Conservation (phyloP, 2,329 filamentous ascomycete genomes). For the Penicillium sp. region DNA sequence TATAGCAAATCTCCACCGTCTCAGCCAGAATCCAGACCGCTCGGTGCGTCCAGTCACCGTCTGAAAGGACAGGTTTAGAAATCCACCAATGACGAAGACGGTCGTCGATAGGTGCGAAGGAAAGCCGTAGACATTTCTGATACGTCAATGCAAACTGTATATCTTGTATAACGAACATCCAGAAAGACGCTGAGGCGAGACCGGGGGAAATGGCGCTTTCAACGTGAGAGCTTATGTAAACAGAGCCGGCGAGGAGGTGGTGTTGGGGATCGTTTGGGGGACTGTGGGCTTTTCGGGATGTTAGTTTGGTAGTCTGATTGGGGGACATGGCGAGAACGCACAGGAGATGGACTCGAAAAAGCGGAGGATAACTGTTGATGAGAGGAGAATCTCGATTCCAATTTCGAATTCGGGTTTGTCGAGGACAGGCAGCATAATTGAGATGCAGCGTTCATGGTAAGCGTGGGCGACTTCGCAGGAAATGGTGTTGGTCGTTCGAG, state of each 20-base stretch:
- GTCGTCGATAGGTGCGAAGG: constrained; percentile 32
- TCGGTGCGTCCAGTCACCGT: constrained; percentile 34
- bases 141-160: constrained; percentile 35
- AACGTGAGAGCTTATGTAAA: constrained; percentile 35
- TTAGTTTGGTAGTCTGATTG: background rate
- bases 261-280: constrained; percentile 35
- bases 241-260: constrained; percentile 35
- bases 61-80: constrained; percentile 22
- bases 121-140: constrained; percentile 32
- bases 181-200: constrained; percentile 36
- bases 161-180: constrained; percentile 37
- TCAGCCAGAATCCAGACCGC: constrained; percentile 36
- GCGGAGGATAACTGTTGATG: constrained; percentile 35
- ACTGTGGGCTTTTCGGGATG: constrained; percentile 25
- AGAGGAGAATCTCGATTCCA: constrained; percentile 34
- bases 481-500: constrained; percentile 30
- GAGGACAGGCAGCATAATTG: constrained; percentile 34
- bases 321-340: constrained; percentile 13
- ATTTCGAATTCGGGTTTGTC: constrained; percentile 32
- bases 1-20: constrained; percentile 35
- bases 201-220: constrained; percentile 34
- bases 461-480: constrained; percentile 30
- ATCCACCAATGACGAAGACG: constrained; percentile 30
- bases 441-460: constrained; percentile 37
- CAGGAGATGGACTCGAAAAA: constrained; percentile 38